Evolutionary conservation across 1,139 yeast genomes (phyloP).

Genomic region (Debaryomycetaceae sp.): DNA sequence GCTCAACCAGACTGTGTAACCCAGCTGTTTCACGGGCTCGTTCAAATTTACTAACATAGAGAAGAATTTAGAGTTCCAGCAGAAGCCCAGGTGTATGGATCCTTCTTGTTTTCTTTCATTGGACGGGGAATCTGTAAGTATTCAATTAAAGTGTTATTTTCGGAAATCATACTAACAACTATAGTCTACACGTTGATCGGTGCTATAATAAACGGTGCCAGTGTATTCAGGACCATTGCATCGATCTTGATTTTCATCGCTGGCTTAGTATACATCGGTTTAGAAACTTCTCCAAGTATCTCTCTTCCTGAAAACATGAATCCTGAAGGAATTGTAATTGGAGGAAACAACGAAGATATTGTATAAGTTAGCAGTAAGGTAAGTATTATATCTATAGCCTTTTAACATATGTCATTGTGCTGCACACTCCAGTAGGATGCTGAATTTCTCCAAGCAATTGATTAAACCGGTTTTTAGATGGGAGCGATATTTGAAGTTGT

Average conservation of each 20-base stretch:
- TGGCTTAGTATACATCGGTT: conserved; percentile 56
- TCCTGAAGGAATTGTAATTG: conserved; percentile 48
- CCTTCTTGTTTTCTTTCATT: conserved; percentile 76
- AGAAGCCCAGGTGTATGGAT: conserved; percentile 66
- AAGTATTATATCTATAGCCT: not conserved
- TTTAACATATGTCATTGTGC: not conserved
- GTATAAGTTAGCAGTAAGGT: conserved; percentile 15
- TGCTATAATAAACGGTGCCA: conserved; percentile 57
- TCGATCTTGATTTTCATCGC: conserved; percentile 53
- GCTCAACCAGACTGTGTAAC: too few relatives aligned
- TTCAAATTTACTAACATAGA: conserved; percentile 11
- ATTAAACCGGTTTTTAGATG: too few relatives aligned
- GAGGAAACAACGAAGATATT: conserved; percentile 41
- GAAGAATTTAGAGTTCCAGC: conserved; percentile 64
- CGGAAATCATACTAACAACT: conserved; percentile 10
- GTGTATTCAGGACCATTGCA: conserved; percentile 52
- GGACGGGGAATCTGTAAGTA: conserved; percentile 74
- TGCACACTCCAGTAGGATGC: not conserved
- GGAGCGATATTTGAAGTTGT: not conserved
- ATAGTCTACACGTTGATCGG: conserved; percentile 64
- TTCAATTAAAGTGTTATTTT: conserved; percentile 1
- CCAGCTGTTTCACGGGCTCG: too few relatives aligned
- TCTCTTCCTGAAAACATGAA: conserved; percentile 76
- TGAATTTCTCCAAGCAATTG: too few relatives aligned
- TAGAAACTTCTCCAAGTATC: conserved; percentile 69